Conservation (phyloP, 148 eudicot species). For the Rhododendron vialii region DNA sequence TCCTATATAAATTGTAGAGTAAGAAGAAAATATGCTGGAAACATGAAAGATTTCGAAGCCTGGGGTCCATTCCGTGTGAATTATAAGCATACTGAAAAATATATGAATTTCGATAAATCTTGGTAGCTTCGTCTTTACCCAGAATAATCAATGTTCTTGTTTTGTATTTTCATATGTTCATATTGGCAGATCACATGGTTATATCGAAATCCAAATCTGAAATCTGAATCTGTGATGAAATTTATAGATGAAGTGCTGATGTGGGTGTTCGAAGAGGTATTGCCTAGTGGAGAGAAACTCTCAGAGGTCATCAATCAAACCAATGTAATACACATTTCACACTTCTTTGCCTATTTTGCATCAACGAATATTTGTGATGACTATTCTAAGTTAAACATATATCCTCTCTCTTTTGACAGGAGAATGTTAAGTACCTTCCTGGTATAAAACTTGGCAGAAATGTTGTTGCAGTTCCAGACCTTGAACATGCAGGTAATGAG, state of each 20-base stretch:
- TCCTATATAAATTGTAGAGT: not conserved
- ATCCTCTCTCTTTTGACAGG: constrained; percentile 32
- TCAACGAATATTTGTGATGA: not conserved
- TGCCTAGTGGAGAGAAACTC: constrained; percentile 74
- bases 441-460: constrained; percentile 82
- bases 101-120: too few species aligned
- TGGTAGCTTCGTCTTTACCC: not conserved
- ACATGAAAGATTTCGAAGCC: not conserved
- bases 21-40: not conserved
- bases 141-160: not conserved
- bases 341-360: not conserved
- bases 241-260: constrained; percentile 87
- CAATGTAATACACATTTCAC: constrained; percentile 44
- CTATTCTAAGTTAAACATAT: not conserved
- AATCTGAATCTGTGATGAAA: constrained; percentile 5
- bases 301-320: constrained; percentile 68
- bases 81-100: not conserved
- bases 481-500: constrained; percentile 65
- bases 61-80: not conserved
- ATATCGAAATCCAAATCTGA: not conserved
- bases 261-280: constrained; percentile 92
- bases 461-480: constrained; percentile 90
- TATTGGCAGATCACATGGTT: not conserved
- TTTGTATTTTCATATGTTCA: not conserved
- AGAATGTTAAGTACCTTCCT: constrained; percentile 90